These are phyloP conservation scores for Actinidia chinensis DNA, from an alignment of 179 eudicot species.

Conservation along the genomic window DNA sequence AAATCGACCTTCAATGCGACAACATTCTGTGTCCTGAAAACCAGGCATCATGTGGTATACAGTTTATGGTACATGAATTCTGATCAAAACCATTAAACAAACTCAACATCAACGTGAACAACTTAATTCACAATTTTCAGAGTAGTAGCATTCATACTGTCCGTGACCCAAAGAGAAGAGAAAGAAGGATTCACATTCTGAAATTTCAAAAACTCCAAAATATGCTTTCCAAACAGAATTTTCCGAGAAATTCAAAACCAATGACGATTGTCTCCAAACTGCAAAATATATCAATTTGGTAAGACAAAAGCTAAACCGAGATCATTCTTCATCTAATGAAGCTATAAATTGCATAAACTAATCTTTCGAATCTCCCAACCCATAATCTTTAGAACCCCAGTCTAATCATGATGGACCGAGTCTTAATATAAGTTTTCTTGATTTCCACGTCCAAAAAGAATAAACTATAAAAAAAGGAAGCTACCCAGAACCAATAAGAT, in stretches of 20 bases:
- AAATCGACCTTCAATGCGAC: conserved; percentile 7
- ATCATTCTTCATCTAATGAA: conserved; percentile 10
- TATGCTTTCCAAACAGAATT: background rate
- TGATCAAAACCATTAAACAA: background rate
- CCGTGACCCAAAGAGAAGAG: too few relatives aligned
- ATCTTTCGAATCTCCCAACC: background rate
- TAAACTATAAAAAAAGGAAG: background rate
- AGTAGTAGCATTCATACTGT: conserved; percentile 7
- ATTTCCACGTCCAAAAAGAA: conserved; percentile 19
- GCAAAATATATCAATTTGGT: background rate
- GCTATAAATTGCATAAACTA: background rate
- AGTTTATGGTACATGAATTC: background rate
- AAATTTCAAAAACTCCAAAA: background rate
- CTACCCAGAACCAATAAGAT: background rate
- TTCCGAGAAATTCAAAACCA: background rate
- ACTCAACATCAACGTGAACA: background rate
- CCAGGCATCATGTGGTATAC: background rate
- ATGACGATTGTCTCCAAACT: background rate
- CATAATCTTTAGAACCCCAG: conserved; percentile 10
- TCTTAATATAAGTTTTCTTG: conserved; percentile 11
- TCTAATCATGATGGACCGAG: background rate
- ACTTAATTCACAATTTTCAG: background rate
- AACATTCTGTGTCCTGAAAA: background rate
- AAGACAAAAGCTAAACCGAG: background rate
- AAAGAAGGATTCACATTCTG: conserved; percentile 7